phyloP scores from a whole-genome alignment of 1,139 yeast species.

The Yamadazyma triangularis region DNA sequence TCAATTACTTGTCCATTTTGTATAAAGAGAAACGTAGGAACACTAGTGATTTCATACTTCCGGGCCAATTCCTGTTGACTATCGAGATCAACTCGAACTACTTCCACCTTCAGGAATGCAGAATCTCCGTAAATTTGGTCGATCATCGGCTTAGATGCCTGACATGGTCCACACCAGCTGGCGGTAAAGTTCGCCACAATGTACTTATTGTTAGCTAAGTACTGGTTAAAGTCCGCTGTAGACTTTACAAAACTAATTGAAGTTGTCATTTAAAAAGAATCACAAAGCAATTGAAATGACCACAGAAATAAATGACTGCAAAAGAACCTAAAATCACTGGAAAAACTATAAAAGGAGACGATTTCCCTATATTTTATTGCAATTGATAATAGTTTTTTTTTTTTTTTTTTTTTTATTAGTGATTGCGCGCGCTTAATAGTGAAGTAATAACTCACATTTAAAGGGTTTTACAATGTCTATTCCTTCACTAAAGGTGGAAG shows the following conservation, averaged over 20 bases:
- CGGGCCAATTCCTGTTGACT: slow-evolving; percentile 33
- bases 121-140: slow-evolving; percentile 32
- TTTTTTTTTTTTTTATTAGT: no score
- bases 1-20: slow-evolving; percentile 30
- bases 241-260: slow-evolving; percentile 9
- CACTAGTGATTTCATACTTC: slow-evolving; percentile 31
- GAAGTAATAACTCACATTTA: no score
- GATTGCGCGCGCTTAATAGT: no score
- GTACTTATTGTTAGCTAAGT: slow-evolving; percentile 27
- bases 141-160: slow-evolving; percentile 45
- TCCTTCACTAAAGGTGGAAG: no score
- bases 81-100: slow-evolving; percentile 48
- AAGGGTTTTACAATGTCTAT: no score
- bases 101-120: slow-evolving; percentile 32
- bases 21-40: slow-evolving; percentile 47
- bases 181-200: slow-evolving; percentile 54
- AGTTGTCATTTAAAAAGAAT: no score
- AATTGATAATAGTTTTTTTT: no score
- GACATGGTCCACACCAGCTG: slow-evolving; percentile 59
- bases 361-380: no score
- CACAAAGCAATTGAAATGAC: no score
- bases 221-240: slow-evolving; percentile 26
- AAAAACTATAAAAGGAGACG: no score
- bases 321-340: no score
- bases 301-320: no score